Evolutionary conservation across 345 rosid genomes (phyloP).

Genomic region (Eucalyptus lansdowneana): DNA sequence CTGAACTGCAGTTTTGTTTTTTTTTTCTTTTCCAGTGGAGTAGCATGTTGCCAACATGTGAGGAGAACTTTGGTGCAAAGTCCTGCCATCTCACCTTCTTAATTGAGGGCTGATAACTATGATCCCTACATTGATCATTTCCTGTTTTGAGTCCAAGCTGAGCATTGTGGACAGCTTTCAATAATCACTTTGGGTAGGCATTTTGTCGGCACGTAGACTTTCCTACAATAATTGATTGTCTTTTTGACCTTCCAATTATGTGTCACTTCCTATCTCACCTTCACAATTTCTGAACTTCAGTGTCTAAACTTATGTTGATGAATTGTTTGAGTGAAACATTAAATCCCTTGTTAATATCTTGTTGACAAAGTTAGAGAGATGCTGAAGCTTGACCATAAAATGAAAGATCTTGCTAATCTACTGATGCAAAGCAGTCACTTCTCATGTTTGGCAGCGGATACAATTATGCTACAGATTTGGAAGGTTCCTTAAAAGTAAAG

Average conservation of each 20-base stretch:
- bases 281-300: neutral
- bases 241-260: slow-evolving; percentile 72
- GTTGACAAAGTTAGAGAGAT: slow-evolving; percentile 79
- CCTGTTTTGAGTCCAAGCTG: too few species aligned
- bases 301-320: neutral
- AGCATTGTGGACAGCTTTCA: neutral
- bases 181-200: slow-evolving; percentile 88
- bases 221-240: slow-evolving; percentile 48
- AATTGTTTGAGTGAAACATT: neutral
- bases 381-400: slow-evolving; percentile 71
- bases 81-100: neutral
- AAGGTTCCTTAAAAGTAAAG: slow-evolving; percentile 90
- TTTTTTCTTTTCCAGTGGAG: neutral
- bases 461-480: slow-evolving; percentile 88
- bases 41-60: neutral
- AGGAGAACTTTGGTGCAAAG: neutral
- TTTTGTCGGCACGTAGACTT: too few species aligned
- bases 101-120: neutral
- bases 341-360: neutral
- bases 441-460: slow-evolving; percentile 94
- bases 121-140: neutral
- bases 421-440: slow-evolving; percentile 83
- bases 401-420: slow-evolving; percentile 71
- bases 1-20: neutral
- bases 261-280: neutral